Percentiles rank a stretch among this genome's conserved stretches.
phyloP scores from a whole-genome alignment of 805 yeast species.

The Cyberlindnera maclurae region DNA sequence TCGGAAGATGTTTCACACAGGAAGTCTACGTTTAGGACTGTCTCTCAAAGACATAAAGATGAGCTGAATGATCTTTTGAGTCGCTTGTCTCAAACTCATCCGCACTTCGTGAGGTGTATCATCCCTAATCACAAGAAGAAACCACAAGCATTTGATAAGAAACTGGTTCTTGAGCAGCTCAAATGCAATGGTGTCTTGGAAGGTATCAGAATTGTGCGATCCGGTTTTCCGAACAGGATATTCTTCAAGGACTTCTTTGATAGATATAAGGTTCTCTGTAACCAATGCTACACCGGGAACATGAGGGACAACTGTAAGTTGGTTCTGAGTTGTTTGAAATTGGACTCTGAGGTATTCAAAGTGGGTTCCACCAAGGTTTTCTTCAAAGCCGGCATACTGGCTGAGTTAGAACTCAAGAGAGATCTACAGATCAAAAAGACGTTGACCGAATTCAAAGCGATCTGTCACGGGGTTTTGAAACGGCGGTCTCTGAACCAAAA shows the following conservation, averaged over 20 bases:
- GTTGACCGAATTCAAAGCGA: slow-evolving; percentile 55
- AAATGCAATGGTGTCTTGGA: slow-evolving; percentile 97
- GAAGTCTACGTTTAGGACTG: slow-evolving; percentile 55
- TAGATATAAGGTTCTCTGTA: slow-evolving; percentile 60
- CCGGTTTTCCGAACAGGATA: slow-evolving; percentile 93
- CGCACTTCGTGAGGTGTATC: slow-evolving; percentile 95
- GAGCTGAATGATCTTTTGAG: slow-evolving; percentile 67
- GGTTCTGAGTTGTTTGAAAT: slow-evolving; percentile 52
- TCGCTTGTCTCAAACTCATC: slow-evolving; percentile 74
- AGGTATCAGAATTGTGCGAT: slow-evolving; percentile 94
- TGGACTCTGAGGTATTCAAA: slow-evolving; percentile 77
- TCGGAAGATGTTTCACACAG: slow-evolving; percentile 28
- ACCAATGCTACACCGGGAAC: slow-evolving; percentile 30
- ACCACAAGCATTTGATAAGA: slow-evolving; percentile 65
- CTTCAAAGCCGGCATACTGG: slow-evolving; percentile 94
- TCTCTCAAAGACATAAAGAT: slow-evolving; percentile 83
- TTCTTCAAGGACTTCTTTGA: slow-evolving; percentile 72
- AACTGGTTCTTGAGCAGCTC: slow-evolving; percentile 77
- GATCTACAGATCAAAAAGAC: slow-evolving; percentile 54
- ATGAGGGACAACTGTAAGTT: slow-evolving; percentile 63
- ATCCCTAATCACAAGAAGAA: slow-evolving; percentile 77
- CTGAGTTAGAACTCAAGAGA: slow-evolving; percentile 73
- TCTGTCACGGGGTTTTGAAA: slow-evolving; percentile 54
- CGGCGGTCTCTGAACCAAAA: slow-evolving; percentile 41
- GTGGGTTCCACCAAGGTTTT: slow-evolving; percentile 91